Evolutionary conservation across 768 basidiomycete species (phyloP), one percentile per base, ranked within the genome.

Genomic region (Rhodocollybia butyracea): DNA sequence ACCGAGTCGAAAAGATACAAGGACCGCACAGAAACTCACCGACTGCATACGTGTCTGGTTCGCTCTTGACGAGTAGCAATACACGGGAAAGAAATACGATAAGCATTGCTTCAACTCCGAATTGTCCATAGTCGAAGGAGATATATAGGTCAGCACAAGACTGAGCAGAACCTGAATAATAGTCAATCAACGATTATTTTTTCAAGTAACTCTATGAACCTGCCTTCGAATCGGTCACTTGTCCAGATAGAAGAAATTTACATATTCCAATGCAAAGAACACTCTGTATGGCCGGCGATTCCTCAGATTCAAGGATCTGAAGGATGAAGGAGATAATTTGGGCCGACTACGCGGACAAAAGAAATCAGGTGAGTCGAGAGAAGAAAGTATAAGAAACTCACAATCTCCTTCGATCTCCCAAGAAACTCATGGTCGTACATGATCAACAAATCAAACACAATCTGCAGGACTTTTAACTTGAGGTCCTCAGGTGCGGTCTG

Each of bases 21-120:
- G 3, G 41, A 45, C n/a, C n/a, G n/a, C n/a, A n/a, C n/a, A 34
- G 15, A 45, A 6, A 64, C 75, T 27, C 57, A 80, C 80, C 48
- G 70, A 70, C 51, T 77, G 82, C 60, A 76, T 84, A 76, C 76
- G 81, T 66, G 62, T 78, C 71, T 98, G 94, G 65, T 98, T 96
- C 17, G 66, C 69, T 5, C 85, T 69, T 0, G 91, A 87, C 0
- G 94, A 92, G 68, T 91, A 97, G 66, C 92, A 91, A 66, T 91
- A 98, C 0, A 94, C 86, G 0, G 94, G 93, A 74, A 99, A 89
- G 78, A 98, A 98, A 68, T 97, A 98, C 5, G 92, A 86, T 13
- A 99, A 75, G 64, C 94, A 98, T 69, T 98, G 96, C 41, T 93
- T 80, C 17, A 98, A 76, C 59, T 91, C 84, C 60, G 89, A 86